Conservation (phyloP, 805 yeast species). For the Ogataea haglerorum region DNA sequence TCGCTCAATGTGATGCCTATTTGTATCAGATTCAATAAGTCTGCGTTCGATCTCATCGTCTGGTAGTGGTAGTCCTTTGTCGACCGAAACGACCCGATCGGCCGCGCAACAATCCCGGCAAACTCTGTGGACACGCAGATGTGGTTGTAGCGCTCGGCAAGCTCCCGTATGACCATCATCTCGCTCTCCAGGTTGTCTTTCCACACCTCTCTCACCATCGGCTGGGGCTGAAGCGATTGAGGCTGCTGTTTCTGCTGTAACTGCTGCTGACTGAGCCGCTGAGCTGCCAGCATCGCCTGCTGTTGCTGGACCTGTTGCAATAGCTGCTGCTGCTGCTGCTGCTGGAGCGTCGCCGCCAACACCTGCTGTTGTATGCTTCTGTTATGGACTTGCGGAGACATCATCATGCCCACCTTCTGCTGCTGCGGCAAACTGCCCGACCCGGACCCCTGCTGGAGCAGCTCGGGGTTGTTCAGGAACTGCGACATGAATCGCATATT, state of each 20-base stretch:
- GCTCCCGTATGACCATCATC: conserved; percentile 56
- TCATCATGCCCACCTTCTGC: conserved; percentile 28
- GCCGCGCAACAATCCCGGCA: conserved; percentile 94
- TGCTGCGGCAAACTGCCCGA: conserved; percentile 4
- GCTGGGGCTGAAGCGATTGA: conserved; percentile 30
- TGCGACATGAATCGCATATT: conserved; percentile 27
- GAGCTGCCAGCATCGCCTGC: conserved; percentile 21
- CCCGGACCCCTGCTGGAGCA: conserved; percentile 11
- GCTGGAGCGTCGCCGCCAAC: conserved; percentile 25
- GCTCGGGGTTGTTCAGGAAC: conserved; percentile 24
- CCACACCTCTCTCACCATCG: conserved; percentile 73
- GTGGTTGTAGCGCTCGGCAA: conserved; percentile 53
- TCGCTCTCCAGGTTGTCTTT: conserved; percentile 64
- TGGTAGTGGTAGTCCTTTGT: conserved; percentile 94
- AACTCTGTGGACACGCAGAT: conserved; percentile 85
- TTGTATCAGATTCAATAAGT: conserved; percentile 80
- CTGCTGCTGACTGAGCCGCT: conserved; percentile 20
- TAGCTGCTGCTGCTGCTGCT: conserved; percentile 22
- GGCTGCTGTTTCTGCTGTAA: conserved; percentile 19
- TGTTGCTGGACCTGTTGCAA: conserved; percentile 24
- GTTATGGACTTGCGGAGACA: conserved; percentile 35
- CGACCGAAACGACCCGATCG: conserved; percentile 87
- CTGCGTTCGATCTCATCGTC: conserved; percentile 88
- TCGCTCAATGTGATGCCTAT: conserved; percentile 77
- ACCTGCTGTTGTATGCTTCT: conserved; percentile 31